Conservation (phyloP, 768 basidiomycete species). For the Mycena leptocephala region DNA sequence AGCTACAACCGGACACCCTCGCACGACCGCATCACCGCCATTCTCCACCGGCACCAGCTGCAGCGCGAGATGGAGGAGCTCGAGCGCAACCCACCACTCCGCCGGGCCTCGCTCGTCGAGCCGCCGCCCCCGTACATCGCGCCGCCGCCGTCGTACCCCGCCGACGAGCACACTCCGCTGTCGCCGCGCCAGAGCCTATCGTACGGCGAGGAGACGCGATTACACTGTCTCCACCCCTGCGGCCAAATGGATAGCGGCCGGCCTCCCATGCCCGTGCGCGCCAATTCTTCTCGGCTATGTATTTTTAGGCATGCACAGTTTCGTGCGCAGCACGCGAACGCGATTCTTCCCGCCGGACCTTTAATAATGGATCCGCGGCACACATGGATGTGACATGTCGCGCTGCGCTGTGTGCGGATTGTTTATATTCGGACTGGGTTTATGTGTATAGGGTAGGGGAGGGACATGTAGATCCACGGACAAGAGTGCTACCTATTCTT, state of each 20-base stretch:
- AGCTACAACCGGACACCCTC: conserved; percentile 62
- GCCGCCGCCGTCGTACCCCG: conserved; percentile 63
- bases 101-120: conserved; percentile 46
- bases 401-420: too few species aligned
- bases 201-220: not conserved
- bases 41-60: conserved; percentile 62
- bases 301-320: conserved; percentile 14
- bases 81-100: conserved; percentile 52
- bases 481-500: too few species aligned
- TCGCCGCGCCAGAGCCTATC: not conserved
- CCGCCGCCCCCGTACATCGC: conserved; percentile 70
- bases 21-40: conserved; percentile 61
- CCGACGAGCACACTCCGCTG: conserved; percentile 34
- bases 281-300: not conserved
- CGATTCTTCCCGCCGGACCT: too few species aligned
- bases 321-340: not conserved
- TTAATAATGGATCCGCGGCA: too few species aligned
- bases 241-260: conserved; percentile 26
- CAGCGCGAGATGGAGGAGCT: conserved; percentile 68
- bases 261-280: not conserved
- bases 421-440: too few species aligned
- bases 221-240: not conserved
- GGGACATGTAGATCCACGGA: too few species aligned
- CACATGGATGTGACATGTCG: too few species aligned
- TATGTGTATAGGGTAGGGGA: too few species aligned